Conservation (phyloP, 2,329 filamentous ascomycete genomes). For the Beauveria asiatica region DNA sequence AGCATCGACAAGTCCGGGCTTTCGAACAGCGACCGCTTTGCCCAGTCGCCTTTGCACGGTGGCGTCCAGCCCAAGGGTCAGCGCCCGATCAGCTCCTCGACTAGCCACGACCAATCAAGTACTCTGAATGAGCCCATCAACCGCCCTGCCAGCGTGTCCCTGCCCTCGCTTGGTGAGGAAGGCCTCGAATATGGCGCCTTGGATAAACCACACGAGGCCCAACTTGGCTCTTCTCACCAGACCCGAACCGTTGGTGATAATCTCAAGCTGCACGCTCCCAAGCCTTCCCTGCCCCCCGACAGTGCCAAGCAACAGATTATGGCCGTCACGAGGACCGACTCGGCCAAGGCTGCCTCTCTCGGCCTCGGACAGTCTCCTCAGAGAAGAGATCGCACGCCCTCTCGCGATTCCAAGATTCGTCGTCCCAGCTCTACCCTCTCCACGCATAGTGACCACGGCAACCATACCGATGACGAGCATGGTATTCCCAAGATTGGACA, state of each 20-base stretch:
- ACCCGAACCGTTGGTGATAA: conserved; percentile 72
- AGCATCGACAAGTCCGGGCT: conserved; percentile 69
- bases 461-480: conserved; percentile 61
- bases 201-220: conserved; percentile 33
- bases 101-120: conserved; percentile 25
- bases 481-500: conserved; percentile 89
- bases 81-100: conserved; percentile 25
- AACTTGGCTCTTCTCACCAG: conserved; percentile 51
- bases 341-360: conserved; percentile 73
- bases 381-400: conserved; percentile 40
- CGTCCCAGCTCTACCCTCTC: conserved; percentile 54
- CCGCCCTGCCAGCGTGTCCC: conserved; percentile 66
- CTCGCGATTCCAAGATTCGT: conserved; percentile 48
- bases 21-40: conserved; percentile 68
- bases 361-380: conserved; percentile 65
- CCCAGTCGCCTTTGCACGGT: conserved; percentile 79
- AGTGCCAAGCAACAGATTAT: conserved; percentile 79
- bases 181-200: conserved; percentile 73
- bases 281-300: conserved; percentile 70
- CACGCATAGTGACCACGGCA: conserved; percentile 39
- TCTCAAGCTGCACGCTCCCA: conserved; percentile 80
- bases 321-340: conserved; percentile 83
- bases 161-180: conserved; percentile 84
- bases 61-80: conserved; percentile 42
- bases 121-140: conserved; percentile 36